Evolutionary conservation across 1,139 yeast species (phyloP), one percentile per base, ranked within the genome.

Genomic region (Debaryomyces udenii): DNA sequence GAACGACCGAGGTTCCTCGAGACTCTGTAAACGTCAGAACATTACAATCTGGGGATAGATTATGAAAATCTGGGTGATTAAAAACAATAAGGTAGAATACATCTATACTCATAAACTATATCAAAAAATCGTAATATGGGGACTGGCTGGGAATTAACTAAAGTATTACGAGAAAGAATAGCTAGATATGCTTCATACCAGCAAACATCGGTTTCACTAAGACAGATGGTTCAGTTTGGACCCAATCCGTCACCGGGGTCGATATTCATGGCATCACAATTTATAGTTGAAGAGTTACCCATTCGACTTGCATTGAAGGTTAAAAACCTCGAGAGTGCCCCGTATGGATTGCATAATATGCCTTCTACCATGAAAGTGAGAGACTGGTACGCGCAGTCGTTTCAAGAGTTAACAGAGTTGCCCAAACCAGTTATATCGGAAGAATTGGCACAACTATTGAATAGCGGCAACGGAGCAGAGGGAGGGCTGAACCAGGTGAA

Each of bases 141-240:
- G 23, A 68, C 74, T 6, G 73, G 70, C 15, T 73, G 79, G 79
- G 68, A 71, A 54, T 52, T 72, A 36, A 70, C 78, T n/a, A 54
- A 61, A 34, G 55, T 59, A 3, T 59, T 74, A 34, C 56, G 66
- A 37, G 70, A 70, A 18, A 59, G 70, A 44, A 74, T 78, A 37
- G 64, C 66, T 47, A 68, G 67, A 43, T 86, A 83, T 69, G 93
- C 96, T 3, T 73, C 76, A 43, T 77, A 81, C 51, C 86, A 89
- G 18, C 95, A 93, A 45, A 87, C 96, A 1, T 90, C 95, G 1
- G 88, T 89, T 4, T 83, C 91, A 2, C 68, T 89, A 46, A 73
- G 90, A 44, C 96, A 87, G 60, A 88, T 89, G 96, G 96, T 89
- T n/a, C 93, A 86, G 59, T 87, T 88, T 65, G 96, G 96, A 3